These are phyloP conservation scores for Gymnopilus dilepis DNA, from an alignment of 768 basidiomycete species.

Conservation along the genomic window DNA sequence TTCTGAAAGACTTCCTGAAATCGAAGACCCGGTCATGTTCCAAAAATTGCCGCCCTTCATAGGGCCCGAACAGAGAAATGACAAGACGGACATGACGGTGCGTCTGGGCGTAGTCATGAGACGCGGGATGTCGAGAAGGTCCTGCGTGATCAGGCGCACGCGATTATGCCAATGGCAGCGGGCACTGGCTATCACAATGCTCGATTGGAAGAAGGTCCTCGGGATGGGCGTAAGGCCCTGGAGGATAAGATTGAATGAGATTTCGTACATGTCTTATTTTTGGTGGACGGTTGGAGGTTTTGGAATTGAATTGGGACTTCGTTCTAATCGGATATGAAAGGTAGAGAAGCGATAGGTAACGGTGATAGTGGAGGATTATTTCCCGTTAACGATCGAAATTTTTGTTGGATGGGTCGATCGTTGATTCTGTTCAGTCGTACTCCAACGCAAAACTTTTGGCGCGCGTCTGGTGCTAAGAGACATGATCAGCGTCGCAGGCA, in stretches of 20 bases:
- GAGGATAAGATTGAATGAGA: neutral
- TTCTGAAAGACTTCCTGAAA: neutral
- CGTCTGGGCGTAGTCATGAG: conserved; percentile 14
- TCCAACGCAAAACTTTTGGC: neutral
- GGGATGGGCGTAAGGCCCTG: neutral
- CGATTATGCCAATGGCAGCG: too few relatives aligned
- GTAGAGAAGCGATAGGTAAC: conserved; percentile 3
- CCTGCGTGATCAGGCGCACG: conserved; percentile 12
- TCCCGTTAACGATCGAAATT: conserved; percentile 9
- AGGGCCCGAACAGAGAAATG: conserved; percentile 11
- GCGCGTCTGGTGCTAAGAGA: neutral
- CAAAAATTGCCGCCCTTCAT: conserved; percentile 5
- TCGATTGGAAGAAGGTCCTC: conserved; percentile 3
- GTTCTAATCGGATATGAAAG: conserved; percentile 4
- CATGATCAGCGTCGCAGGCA: neutral
- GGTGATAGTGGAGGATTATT: conserved; percentile 15
- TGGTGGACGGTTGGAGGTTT: neutral
- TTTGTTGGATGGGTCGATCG: conserved; percentile 1
- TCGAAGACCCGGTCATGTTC: conserved; percentile 1
- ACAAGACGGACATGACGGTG: conserved; percentile 15
- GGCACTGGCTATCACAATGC: conserved; percentile 2
- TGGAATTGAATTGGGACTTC: conserved; percentile 4
- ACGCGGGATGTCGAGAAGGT: conserved; percentile 7
- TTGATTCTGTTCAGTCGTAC: neutral
- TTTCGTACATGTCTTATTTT: conserved; percentile 4